Conservation (phyloP, 2,329 filamentous ascomycete genomes). For the Cryphonectria japonica region DNA sequence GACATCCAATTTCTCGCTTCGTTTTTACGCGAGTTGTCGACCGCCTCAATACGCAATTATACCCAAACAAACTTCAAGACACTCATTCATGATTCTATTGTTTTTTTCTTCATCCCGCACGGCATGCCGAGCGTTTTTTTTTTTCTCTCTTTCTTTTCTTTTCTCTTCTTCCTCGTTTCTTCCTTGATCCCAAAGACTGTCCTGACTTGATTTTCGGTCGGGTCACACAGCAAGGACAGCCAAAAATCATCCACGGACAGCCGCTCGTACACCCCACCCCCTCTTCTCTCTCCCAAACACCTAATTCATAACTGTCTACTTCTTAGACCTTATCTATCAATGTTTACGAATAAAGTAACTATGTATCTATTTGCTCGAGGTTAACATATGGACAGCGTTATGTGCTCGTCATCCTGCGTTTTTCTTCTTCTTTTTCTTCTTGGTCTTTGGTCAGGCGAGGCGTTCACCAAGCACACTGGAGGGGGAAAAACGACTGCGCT, state of each 20-base stretch:
- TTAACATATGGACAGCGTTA: neutral
- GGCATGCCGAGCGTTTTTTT: neutral
- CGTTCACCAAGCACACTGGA: neutral
- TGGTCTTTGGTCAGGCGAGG: neutral
- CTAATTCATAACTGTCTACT: conserved; percentile 27
- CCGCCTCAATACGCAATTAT: conserved; percentile 7
- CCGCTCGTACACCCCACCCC: neutral
- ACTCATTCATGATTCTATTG: neutral
- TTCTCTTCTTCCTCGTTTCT: neutral
- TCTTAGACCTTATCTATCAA: conserved; percentile 16
- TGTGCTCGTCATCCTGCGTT: neutral
- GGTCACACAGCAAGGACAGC: neutral
- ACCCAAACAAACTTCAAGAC: conserved; percentile 7
- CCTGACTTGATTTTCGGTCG: neutral
- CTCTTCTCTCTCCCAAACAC: neutral
- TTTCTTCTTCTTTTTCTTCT: neutral
- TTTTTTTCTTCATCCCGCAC: neutral
- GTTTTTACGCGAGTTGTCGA: conserved; percentile 3
- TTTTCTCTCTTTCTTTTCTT: neutral
- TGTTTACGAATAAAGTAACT: conserved; percentile 6
- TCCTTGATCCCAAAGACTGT: neutral
- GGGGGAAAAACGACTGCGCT: neutral
- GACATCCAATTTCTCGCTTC: neutral
- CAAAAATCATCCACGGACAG: neutral
- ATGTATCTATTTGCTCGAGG: neutral